Conservation (phyloP, 2,329 filamentous ascomycete genomes). For the Bipolaris zeicola region DNA sequence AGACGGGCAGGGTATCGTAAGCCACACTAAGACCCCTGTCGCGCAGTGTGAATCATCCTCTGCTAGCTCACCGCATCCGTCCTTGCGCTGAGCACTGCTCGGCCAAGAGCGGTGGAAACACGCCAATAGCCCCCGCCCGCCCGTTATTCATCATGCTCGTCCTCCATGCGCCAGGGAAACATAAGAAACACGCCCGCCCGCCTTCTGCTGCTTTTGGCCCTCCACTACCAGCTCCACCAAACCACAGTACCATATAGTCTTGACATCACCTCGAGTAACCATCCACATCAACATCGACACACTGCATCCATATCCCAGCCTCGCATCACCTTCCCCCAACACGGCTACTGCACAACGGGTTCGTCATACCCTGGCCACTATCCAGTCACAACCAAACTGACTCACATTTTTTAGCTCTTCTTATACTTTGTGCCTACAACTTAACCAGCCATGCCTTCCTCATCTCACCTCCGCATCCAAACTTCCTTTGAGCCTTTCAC, state of each 20-base stretch:
- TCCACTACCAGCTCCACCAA: slow-evolving; percentile 17
- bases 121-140: slow-evolving; percentile 35
- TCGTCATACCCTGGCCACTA: slow-evolving; percentile 35
- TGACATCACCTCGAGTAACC: slow-evolving; percentile 2
- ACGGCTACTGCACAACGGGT: slow-evolving; percentile 41
- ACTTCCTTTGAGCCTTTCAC: slow-evolving; percentile 53
- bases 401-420: slow-evolving; percentile 50
- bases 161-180: slow-evolving; percentile 33
- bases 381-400: slow-evolving; percentile 56
- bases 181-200: slow-evolving; percentile 41
- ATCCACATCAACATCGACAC: slow-evolving; percentile 9
- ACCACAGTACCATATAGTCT: neutral
- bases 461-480: slow-evolving; percentile 54
- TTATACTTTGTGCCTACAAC: slow-evolving; percentile 36
- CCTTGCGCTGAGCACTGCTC: slow-evolving; percentile 11
- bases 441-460: slow-evolving; percentile 53
- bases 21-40: slow-evolving; percentile 24
- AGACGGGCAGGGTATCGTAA: slow-evolving; percentile 7
- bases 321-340: slow-evolving; percentile 44
- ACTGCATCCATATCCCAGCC: slow-evolving; percentile 17
- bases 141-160: slow-evolving; percentile 39
- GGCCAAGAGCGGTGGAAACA: slow-evolving; percentile 37
- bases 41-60: slow-evolving; percentile 29
- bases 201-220: slow-evolving; percentile 7
- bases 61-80: slow-evolving; percentile 25